Evolutionary conservation across 441 rosid species (phyloP), one percentile per base, ranked within the genome.

Genomic region (Euphorbia schlechtendalii): DNA sequence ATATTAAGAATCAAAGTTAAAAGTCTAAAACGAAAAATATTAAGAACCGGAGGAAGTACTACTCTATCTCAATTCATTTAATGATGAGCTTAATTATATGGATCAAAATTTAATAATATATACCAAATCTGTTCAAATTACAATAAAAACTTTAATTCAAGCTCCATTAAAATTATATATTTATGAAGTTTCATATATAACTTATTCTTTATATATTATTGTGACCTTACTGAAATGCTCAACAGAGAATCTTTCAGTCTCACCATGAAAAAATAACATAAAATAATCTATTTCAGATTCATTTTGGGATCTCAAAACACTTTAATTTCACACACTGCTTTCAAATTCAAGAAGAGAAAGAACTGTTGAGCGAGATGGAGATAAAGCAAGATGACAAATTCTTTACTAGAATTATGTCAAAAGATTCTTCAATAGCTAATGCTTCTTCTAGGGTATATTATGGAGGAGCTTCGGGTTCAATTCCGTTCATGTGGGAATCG

Each of bases 401-500:
- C 74, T 82, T 83, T 53, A 71, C 84, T 0, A 81, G 81, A 71
- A 57, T 85, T n/a, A 69, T 86, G 82, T 76, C 87, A 9, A 87
- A 85, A 46, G 95, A 90, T 59, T 74, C 59, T 20, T 81, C 90
- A 8, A 67, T 69, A 64, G 82, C 81, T 14, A 82, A 82, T 67
- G 68, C 83, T 55, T 85, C 97, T 5, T 77, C 78, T 15, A 84
- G 88, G 60, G 81, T 84, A 22, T 86, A 86, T 80, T 86, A 88
- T 22, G 87, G 89, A 6, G 80, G 83, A 20, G 83, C 82, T 24
- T 73, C 86, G 1, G 78, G 77, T n/a, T 54, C 88, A 8, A 30
- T 90, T 58, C 91, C 96, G 0, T 90, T 90, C 80, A 36, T 63
- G 18, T 90, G 97, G 97, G 97, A 90, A 69, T 72, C 93, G 13